Evolutionary conservation across 2,329 filamentous ascomycete genomes (phyloP), one percentile per base, ranked within the genome.

Genomic region (Ophiostoma sp.): DNA sequence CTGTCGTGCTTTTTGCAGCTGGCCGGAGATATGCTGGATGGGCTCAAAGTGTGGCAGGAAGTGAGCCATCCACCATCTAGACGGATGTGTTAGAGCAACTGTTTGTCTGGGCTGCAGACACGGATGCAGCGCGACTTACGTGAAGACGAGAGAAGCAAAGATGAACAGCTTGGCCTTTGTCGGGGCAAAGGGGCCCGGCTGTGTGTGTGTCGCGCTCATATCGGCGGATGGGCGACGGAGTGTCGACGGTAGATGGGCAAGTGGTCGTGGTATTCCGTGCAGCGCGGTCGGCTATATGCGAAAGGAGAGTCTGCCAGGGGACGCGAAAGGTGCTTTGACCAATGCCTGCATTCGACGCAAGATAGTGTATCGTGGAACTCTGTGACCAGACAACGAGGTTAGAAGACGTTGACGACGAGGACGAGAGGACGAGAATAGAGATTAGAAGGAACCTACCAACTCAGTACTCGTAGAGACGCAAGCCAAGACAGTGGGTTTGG

Each of bases 31-130:
- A 27, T 27, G 27, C 27, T 27, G 27, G n/a, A 76, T 75, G 62
- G 80, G 79, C 58, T 79, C 77, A 75, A 82, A 83, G 55, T 74
- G 75, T 7, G 81, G 80, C 5, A 83, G 69, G 3, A 82, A 71
- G 49, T 78, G 75, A 5, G 82, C 81, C 64, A 82, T 72, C 73
- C 78, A 79, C 82, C 82, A 85, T 68, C 82, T 84, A 69, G n/a
- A 6, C 14, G 64, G 42, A 40, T 40, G 4, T 40, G 58, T 62
- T 36, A 69, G 11, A n/a, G 14, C 18, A n/a, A 36, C 45, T 36
- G 11, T 27, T 27, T 27, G 12, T 16, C 16, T 11, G 36, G 14
- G 5, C 11, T 12, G 4, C 42, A 4, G 7, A 5, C 1, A 6
- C 12, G 4, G 36, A 16, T 47, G 49, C 36, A 44, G 9, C 11